Evolutionary conservation across 139 green algal species (phyloP).

Genomic region (Astrephomene gubernaculifera): DNA sequence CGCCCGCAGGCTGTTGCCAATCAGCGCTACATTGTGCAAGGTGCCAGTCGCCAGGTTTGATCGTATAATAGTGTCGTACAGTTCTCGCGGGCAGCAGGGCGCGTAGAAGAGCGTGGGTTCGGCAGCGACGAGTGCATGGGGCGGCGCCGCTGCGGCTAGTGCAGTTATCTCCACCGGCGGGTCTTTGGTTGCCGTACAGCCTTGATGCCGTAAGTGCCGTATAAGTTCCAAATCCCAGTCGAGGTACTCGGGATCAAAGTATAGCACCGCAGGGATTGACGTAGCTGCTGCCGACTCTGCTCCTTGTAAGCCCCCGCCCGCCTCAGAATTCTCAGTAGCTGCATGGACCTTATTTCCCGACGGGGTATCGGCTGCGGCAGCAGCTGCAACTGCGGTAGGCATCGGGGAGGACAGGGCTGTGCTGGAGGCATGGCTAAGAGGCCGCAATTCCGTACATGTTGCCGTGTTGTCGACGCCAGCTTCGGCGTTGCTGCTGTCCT

Average conservation of each 20-base stretch:
- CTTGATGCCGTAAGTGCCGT: conserved; percentile 1
- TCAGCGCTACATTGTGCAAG: conserved; percentile 30
- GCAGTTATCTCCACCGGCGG: neutral
- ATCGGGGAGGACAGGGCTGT: no score
- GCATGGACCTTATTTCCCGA: no score
- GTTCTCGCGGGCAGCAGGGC: conserved; percentile 30
- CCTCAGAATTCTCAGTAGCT: no score
- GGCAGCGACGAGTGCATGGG: neutral
- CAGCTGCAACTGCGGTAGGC: no score
- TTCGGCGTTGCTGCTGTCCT: no score
- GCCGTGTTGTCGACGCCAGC: no score
- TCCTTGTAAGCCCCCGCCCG: no score
- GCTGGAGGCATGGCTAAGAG: no score
- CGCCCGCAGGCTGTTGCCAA: conserved; percentile 38
- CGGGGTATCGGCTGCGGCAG: no score
- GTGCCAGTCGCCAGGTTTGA: conserved; percentile 12
- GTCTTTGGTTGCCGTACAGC: neutral
- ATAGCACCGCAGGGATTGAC: neutral
- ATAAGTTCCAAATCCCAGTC: conserved; percentile 8
- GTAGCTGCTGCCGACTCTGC: no score
- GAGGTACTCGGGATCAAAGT: conserved; percentile 35
- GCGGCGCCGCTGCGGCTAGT: neutral
- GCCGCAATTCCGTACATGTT: no score
- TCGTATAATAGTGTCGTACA: conserved; percentile 37
- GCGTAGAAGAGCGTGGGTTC: conserved; percentile 40